Conservation (phyloP, 2,329 filamentous ascomycete species). For the Penicillium verrucosum region DNA sequence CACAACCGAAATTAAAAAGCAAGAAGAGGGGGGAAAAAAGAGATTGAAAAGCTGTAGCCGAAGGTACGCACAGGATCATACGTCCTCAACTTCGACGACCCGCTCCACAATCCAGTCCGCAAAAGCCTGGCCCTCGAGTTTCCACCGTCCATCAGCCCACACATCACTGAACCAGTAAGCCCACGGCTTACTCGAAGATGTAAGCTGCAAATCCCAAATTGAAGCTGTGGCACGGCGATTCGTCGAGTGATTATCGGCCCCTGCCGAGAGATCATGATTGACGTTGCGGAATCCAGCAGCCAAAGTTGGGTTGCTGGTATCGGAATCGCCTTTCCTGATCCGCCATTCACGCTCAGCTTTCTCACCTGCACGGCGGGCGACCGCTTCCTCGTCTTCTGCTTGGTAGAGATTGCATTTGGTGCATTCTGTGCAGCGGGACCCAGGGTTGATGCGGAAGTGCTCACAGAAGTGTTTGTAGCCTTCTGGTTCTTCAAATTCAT, state of each 20-base stretch:
- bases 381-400: conserved; percentile 69
- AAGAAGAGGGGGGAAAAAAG: not conserved
- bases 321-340: conserved; percentile 54
- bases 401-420: conserved; percentile 70
- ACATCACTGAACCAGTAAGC: conserved; percentile 37
- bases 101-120: conserved; percentile 42
- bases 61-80: conserved; percentile 13
- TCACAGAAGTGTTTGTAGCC: conserved; percentile 95
- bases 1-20: not conserved
- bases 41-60: not conserved
- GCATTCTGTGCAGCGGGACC: conserved; percentile 73
- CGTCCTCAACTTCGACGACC: conserved; percentile 38
- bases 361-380: conserved; percentile 65
- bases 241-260: conserved; percentile 11
- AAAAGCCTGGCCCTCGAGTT: conserved; percentile 39
- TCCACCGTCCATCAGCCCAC: conserved; percentile 43
- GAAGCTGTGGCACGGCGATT: conserved; percentile 21
- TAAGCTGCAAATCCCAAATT: conserved; percentile 26
- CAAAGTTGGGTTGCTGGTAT: conserved; percentile 8
- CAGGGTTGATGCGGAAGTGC: conserved; percentile 82
- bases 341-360: conserved; percentile 71
- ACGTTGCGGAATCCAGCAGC: conserved; percentile 22
- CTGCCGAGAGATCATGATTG: conserved; percentile 29
- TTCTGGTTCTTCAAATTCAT: conserved; percentile 50
- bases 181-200: conserved; percentile 24